Evolutionary conservation across 2,329 filamentous ascomycete genomes (phyloP), one percentile per base, ranked within the genome.

Genomic region (Aureobasidium sp.): DNA sequence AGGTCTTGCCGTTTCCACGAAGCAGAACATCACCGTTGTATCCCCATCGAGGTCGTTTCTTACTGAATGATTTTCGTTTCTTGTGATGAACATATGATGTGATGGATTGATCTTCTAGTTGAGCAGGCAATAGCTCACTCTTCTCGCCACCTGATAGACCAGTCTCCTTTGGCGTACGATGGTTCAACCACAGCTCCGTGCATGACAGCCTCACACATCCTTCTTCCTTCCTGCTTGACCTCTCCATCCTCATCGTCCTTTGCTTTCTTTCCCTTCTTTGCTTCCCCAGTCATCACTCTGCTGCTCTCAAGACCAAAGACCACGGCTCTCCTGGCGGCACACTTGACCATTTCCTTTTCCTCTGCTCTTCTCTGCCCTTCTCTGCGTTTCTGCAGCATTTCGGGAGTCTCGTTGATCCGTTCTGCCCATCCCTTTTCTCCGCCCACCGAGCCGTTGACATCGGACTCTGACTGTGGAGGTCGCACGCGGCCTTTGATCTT

Each of bases 111-210:
- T 9, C 31, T 34, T 34, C 31, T 34, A 34, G 31, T 9, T 34
- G 8, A 12, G 8, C 39, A 41, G 39, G 17, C 25, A n/a, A 6
- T n/a, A 11, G 6, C 2, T 15, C 27, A 68, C 22, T 67, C 67
- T 62, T 84, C 82, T 64, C 83, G 76, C 82, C 82, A 85, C 63
- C 82, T 69, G 12, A 86, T 76, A 0, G 76, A 77, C 83, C 82
- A 86, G 49, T 85, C 79, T 0, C 83, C 83, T 66, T 86, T 87
- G 0, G 83, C 83, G 70, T 81, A 86, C 62, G 81, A 82, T 3
- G 82, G 78, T 68, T 86, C 84, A 0, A 85, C 82, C 3, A 85
- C 80, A 48, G 77, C 77, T 0, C 81, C 82, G 44, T 78, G 75
- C 82, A 85, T 84, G 2, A 86, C 73, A 8, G 82, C 83, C 70